Base-by-base conservation (phyloP, 805 yeast species). In the Candida sithepensis region DNA sequence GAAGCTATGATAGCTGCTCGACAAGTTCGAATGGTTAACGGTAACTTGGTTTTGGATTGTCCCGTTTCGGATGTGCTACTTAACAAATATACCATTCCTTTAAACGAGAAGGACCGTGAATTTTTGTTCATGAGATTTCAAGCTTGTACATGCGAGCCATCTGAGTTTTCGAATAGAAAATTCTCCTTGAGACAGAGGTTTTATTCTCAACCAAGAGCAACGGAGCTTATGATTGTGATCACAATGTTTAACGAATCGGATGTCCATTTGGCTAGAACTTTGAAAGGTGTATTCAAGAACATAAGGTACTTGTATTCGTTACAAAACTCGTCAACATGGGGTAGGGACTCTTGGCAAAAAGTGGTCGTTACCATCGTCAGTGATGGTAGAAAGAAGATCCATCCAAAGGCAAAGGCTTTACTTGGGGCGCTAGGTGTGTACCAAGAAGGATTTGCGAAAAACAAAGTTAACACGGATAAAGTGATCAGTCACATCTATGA, bases 381-480 rank as follows among this genome's bases (percentile, higher is more conserved):
- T 50, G 99, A 92, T 69, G 99, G 99, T 51, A 81, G 98, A 59
- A 78, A 81, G 13, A 88, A 90, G 56, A 81, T 92, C 48, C 77
- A 88, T 64, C 86, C 86, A 41, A 75, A 91, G 42, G 78, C 97
- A 0, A 79, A 83, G 59, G 90, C 91, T 8, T 71, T 92, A 26
- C 71, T 92, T 63, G 85, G 94, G 13, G 87, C 96, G 2, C 65
- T 92, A 45, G 99, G 99, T 21, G 85, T 86, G 37, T 92, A 84
- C 64, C 99, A 94, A 67, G 97, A 90, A 51, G 97, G 97, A 0
- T 89, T 90, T 67, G 97, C 98, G 41, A 90, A 90, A 64, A 87
- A 88, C 60, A 85, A 82, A 61, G 89, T 94, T 57, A 89, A 90
- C 63, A 92, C 85, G 47, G 77, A 81, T 47, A 77, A 81, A 26